Conservation (phyloP, 257 asterid species). For the Anisodus acutangulus region DNA sequence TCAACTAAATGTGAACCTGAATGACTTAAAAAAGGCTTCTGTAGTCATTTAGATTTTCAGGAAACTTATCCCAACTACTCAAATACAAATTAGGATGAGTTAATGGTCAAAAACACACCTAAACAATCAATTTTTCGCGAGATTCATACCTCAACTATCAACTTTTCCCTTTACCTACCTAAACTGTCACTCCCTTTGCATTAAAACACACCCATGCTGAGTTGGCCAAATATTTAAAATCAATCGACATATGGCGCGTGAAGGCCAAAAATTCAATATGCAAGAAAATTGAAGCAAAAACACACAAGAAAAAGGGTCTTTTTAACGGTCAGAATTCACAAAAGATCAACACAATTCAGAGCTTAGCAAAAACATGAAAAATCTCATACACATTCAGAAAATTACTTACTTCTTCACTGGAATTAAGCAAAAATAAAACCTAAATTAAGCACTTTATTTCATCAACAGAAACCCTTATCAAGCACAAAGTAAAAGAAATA, state of each 20-base stretch:
- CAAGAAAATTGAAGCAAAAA: no score
- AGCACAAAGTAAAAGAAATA: not conserved
- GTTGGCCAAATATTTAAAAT: no score
- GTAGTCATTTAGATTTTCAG: not conserved
- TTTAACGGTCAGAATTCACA: not conserved
- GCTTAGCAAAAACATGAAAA: not conserved
- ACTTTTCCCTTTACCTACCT: no score
- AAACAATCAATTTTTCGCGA: no score
- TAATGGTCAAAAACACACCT: no score
- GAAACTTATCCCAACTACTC: no score
- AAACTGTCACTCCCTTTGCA: no score
- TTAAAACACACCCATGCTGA: no score
- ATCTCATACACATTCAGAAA: slow-evolving; percentile 20
- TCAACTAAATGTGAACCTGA: not conserved
- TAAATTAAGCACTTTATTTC: not conserved
- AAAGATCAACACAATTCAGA: not conserved
- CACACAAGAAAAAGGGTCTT: not conserved
- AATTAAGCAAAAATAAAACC: not conserved
- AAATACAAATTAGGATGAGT: no score
- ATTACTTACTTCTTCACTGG: not conserved
- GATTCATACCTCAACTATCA: no score
- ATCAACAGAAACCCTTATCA: not conserved
- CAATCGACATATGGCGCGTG: no score
- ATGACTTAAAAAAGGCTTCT: not conserved
- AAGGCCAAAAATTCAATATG: no score